Evolutionary conservation across 352 stramenopile species (phyloP).

Genomic region (Globisporangium rhizosaccharum): DNA sequence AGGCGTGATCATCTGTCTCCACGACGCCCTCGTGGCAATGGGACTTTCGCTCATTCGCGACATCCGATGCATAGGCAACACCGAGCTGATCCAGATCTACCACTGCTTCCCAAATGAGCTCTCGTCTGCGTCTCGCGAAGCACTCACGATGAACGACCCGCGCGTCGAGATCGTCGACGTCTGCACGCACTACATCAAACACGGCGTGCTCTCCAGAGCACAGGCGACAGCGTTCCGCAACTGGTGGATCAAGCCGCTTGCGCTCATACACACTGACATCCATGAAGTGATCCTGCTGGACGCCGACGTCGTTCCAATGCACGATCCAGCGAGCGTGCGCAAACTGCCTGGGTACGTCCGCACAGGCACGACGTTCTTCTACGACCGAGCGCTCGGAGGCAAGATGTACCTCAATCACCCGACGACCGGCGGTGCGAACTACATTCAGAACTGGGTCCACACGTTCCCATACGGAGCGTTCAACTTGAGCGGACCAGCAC

Average conservation of each 20-base stretch:
- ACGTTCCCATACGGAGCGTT: constrained; percentile 54
- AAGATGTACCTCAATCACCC: constrained; percentile 44
- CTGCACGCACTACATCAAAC: constrained; percentile 19
- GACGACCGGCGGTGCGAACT: constrained; percentile 27
- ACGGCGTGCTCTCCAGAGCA: not conserved
- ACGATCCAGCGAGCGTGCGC: constrained; percentile 35
- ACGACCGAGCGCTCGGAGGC: constrained; percentile 48
- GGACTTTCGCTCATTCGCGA: constrained; percentile 43
- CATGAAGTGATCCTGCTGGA: constrained; percentile 43
- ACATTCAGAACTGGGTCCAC: constrained; percentile 44
- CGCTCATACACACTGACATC: constrained; percentile 41
- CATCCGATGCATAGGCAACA: constrained; percentile 37
- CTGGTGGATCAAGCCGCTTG: constrained; percentile 58
- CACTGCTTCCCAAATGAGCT: constrained; percentile 41
- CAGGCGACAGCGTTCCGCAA: constrained; percentile 32
- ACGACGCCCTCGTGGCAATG: constrained; percentile 31
- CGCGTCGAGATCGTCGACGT: constrained; percentile 40
- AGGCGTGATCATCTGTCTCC: constrained; percentile 31
- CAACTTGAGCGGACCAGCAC: constrained; percentile 14
- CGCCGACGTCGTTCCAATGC: constrained; percentile 39
- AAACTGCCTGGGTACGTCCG: constrained; percentile 28
- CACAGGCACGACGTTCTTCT: constrained; percentile 62
- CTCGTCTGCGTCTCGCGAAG: constrained; percentile 20
- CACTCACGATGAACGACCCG: constrained; percentile 23
- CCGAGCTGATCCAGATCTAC: constrained; percentile 36